These are phyloP conservation scores for Albizia julibrissin DNA, from an alignment of 306 rosid genomes.

Conservation along the genomic window DNA sequence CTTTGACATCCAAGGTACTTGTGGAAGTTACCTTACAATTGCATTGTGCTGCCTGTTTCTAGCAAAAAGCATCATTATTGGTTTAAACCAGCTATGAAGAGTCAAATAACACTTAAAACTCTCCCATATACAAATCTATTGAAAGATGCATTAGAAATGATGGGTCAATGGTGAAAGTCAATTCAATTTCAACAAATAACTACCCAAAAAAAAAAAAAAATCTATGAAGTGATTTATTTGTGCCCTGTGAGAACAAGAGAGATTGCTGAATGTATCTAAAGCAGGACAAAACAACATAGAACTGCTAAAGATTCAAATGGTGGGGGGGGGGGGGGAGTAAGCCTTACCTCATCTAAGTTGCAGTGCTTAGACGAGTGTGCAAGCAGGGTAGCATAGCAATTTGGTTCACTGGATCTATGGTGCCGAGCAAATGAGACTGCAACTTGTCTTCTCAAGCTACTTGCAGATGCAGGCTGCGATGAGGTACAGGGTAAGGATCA, in stretches of 20 bases:
- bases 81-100: not conserved
- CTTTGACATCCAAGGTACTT: conserved; percentile 33
- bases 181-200: conserved; percentile 8
- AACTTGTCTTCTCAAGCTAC: conserved; percentile 36
- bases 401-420: conserved; percentile 37
- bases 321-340: not conserved
- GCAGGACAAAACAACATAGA: not conserved
- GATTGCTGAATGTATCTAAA: conserved; percentile 16
- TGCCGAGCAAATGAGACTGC: conserved; percentile 38
- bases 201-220: not conserved
- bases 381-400: conserved; percentile 35
- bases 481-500: conserved; percentile 18
- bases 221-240: conserved; percentile 11
- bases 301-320: not conserved
- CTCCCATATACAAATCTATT: not conserved
- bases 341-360: conserved; percentile 51
- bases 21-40: conserved; percentile 35
- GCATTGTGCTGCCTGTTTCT: conserved; percentile 48
- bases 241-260: conserved; percentile 16
- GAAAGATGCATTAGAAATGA: not conserved
- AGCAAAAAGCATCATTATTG: conserved; percentile 16
- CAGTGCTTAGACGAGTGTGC: conserved; percentile 42
- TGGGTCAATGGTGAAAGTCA: not conserved
- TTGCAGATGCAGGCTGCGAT: conserved; percentile 48
- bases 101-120: not conserved